phyloP scores from a whole-genome alignment of 345 rosid genomes.

The Ceriops tagal region DNA sequence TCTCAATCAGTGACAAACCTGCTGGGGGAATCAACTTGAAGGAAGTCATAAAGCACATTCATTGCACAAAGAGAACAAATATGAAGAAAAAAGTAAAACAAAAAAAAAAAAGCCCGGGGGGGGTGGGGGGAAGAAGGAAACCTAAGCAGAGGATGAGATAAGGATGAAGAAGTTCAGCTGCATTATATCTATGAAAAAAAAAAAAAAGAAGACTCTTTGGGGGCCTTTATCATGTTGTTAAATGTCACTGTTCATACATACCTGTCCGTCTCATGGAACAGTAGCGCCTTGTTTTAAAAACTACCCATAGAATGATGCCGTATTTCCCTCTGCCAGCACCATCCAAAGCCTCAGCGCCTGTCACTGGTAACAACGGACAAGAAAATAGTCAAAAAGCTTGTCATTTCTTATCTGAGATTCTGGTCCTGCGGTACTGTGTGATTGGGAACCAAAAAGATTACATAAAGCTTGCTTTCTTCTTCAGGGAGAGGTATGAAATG shows the following conservation, averaged over 20 bases:
- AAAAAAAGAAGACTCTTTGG: conserved; percentile 6
- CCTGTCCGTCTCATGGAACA: conserved; percentile 30
- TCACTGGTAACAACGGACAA: conserved; percentile 22
- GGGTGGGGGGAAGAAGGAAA: not conserved
- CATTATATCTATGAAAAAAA: not conserved
- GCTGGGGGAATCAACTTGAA: conserved; percentile 27
- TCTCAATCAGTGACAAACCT: conserved; percentile 24
- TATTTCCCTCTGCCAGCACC: conserved; percentile 8
- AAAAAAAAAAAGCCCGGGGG: not conserved
- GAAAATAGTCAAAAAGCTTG: conserved; percentile 37
- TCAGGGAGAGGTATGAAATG: conserved; percentile 31
- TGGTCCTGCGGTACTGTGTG: conserved; percentile 54
- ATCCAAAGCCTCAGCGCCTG: conserved; percentile 7
- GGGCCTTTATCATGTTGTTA: conserved; percentile 43
- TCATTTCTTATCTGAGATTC: conserved; percentile 55
- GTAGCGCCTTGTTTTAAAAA: conserved; percentile 26
- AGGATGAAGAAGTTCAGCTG: conserved; percentile 36
- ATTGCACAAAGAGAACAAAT: conserved; percentile 28
- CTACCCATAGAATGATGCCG: conserved; percentile 9
- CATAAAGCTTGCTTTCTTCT: conserved; percentile 49
- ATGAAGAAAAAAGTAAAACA: not conserved
- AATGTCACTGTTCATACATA: conserved; percentile 37
- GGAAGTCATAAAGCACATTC: conserved; percentile 24
- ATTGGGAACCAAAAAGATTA: conserved; percentile 47
- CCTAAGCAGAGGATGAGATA: conserved; percentile 24